Conservation (phyloP, 371 early-diverging fungal species). For the Rhizopus arrhizus region DNA sequence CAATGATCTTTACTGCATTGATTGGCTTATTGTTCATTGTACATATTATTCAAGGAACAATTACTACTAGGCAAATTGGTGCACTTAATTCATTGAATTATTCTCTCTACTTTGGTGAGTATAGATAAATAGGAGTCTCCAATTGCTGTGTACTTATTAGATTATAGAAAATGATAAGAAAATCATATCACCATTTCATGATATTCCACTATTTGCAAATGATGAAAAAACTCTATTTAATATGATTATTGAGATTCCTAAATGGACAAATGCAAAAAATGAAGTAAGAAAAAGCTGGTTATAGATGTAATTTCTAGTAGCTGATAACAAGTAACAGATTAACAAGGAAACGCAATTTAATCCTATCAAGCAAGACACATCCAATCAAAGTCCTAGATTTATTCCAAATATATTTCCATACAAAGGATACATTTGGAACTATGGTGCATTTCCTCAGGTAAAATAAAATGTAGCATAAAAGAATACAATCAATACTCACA, state of each 20-base stretch:
- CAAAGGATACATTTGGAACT: constrained; percentile 98
- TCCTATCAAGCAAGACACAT: constrained; percentile 95
- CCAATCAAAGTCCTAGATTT: constrained; percentile 92
- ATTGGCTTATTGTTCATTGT: too few relatives aligned
- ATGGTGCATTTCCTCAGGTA: constrained; percentile 89
- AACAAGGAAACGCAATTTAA: constrained; percentile 82
- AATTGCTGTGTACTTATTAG: neutral
- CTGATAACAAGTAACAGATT: constrained; percentile 51
- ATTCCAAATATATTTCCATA: constrained; percentile 94
- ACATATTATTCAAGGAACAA: too few relatives aligned
- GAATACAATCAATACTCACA: neutral
- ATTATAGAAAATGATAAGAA: constrained; percentile 43
- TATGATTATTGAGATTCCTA: constrained; percentile 94
- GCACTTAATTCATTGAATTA: constrained; percentile 87
- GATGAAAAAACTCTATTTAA: constrained; percentile 78
- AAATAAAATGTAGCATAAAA: constrained; percentile 1
- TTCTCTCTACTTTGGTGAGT: constrained; percentile 83
- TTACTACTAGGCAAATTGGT: constrained; percentile 54
- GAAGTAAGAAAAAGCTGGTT: constrained; percentile 62
- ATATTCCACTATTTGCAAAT: constrained; percentile 88
- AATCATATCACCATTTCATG: constrained; percentile 92
- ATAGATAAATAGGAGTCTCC: neutral
- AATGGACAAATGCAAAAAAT: constrained; percentile 97
- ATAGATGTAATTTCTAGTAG: too few relatives aligned
- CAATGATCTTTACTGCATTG: too few relatives aligned